Evolutionary conservation across 1,284 basidiomycete genomes (phyloP), one percentile per base, ranked within the genome.

Genomic region (Cutaneotrichosporon sp.): DNA sequence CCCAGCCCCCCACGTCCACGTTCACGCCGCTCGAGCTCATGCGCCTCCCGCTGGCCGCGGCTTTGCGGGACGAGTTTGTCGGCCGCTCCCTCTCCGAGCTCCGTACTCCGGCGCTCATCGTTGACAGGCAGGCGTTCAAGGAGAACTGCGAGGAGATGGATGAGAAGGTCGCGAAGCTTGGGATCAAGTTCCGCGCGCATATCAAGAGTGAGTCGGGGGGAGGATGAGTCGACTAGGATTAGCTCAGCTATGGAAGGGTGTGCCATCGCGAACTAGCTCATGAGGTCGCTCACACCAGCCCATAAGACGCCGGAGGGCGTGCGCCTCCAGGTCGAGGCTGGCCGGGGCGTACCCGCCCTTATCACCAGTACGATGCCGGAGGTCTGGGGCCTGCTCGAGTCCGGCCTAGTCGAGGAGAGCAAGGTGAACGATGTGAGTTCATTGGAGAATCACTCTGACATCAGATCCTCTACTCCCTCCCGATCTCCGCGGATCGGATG

Each of bases 381-480:
- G 42, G 57, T 68, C 0, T 67, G 65, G 64, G 65, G 70, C 27
- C 46, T 71, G 10, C 56, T 68, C 14, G 45, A 59, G 37, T 60
- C 57, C 6, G 68, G 65, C 9, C 78, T 90, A 11, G 79, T 88
- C n/a, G 77, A 79, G 24, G 81, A 81, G 19, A 86, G 86, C 14
- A 71, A 88, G 20, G 81, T 89, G 27, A 77, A 81, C 17, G 85
- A 90, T 62, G 83, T 83, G n/a, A 82, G 80, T 25, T 14, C 27
- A 12, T 3, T 41, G n/a, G 14, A 19, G 3, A 2, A 26, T 29
- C 14, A 12, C 26, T 4, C 52, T 52, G 44, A 39, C 53, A 5
- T 39, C 61, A 91, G 88, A 82, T 92, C 57, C 76, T 91, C 14
- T 90, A 90, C 66, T 85, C 86, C 4, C 76, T 90, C 38, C 88